phyloP scores from a whole-genome alignment of 306 rosid genomes.

The Vigna hirtella region DNA sequence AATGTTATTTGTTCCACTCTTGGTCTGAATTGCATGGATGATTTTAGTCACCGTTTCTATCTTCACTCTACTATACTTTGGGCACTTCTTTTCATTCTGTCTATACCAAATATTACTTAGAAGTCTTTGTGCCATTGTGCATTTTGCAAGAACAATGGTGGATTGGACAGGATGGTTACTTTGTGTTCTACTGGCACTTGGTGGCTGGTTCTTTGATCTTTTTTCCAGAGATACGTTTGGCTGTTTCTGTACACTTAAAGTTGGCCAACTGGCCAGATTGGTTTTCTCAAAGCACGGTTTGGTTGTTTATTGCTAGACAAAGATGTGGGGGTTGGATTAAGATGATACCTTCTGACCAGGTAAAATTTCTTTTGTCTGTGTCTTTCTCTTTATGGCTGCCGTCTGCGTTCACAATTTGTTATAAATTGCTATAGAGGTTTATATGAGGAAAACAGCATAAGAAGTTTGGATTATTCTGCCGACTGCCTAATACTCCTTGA shows the following conservation, averaged over 20 bases:
- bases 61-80: conserved; percentile 15
- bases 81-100: neutral
- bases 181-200: conserved; percentile 15
- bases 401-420: neutral
- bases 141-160: neutral
- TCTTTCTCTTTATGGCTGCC: neutral
- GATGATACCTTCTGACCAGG: neutral
- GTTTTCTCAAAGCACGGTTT: neutral
- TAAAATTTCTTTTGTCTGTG: neutral
- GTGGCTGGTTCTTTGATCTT: neutral
- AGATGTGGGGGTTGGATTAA: conserved; percentile 1
- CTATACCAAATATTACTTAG: neutral
- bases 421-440: conserved; percentile 1
- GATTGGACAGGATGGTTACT: conserved; percentile 1
- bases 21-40: conserved; percentile 5
- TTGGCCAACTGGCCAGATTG: neutral
- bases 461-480: neutral
- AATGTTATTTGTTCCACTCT: conserved; percentile 3
- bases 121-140: conserved; percentile 9
- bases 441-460: neutral
- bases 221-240: neutral
- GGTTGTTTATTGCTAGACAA: neutral
- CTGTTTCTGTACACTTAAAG: neutral
- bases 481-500: neutral
- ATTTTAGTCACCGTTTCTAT: conserved; percentile 9